phyloP scores from a whole-genome alignment of 2,329 filamentous ascomycete genomes.

The Thielaviopsis ethacetica region DNA sequence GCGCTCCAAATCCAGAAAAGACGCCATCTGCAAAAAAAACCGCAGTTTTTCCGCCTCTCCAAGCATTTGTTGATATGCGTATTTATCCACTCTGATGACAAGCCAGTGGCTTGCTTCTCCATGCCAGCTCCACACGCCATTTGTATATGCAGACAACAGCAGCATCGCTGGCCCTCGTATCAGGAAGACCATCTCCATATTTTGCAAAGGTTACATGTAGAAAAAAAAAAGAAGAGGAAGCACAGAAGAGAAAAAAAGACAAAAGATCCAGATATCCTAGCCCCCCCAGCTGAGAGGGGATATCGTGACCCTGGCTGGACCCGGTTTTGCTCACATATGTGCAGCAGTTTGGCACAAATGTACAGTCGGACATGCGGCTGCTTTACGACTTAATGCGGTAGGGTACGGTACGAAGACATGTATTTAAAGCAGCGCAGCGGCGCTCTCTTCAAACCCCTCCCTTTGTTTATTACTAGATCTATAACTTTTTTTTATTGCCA shows the following conservation, averaged over 20 bases:
- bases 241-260: neutral
- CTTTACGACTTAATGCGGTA: neutral
- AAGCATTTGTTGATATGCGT: no score
- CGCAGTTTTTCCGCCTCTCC: no score
- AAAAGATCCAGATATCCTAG: neutral
- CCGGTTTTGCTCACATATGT: neutral
- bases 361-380: neutral
- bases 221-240: no score
- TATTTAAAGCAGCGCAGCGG: neutral
- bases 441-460: neutral
- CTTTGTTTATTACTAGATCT: neutral
- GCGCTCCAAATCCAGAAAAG: no score
- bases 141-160: no score
- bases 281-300: neutral
- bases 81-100: no score
- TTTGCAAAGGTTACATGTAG: no score
- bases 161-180: no score
- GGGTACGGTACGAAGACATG: neutral
- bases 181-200: no score
- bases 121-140: no score
- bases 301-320: slow-evolving; percentile 2
- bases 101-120: no score
- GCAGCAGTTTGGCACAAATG: neutral
- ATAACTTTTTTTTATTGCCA: neutral
- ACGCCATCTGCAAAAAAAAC: no score